Evolutionary conservation across 179 eudicot species (phyloP), one percentile per base, ranked within the genome.

Genomic region (Beta corolliflora): DNA sequence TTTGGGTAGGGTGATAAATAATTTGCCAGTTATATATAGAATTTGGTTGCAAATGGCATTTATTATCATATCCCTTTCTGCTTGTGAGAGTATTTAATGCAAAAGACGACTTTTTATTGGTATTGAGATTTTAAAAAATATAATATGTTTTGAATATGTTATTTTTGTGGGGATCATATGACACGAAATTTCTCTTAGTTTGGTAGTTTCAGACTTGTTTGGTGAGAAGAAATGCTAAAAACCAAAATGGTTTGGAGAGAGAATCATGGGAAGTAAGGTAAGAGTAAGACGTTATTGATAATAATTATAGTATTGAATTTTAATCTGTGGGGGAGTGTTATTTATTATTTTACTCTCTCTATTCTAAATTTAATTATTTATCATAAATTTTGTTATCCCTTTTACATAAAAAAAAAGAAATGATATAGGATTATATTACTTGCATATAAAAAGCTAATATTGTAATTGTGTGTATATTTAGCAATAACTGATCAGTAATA

Each of bases 21-120:
- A 0, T 60, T 50, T 78, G 84, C 60, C 82, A 70, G 87, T 84
- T 81, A 84, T 78, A 81, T 84, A 81, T 78, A 75, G 82, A 81
- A 84, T 81, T 81, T 84, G 87, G 86, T 81, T 65, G 81, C 36
- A 77, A 65, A 23, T 23, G 45, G 44, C 67, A 84, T 84, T 84
- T 73, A 84, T 67, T 84, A 76, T 23, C n/a, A 73, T 81, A 73
- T 84, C 79, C 73, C 45, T n/a, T 70, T 48, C 76, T 31, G 65
- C 87, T 78, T 84, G 82, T 81, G 84, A 73, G 58, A 73, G 69
- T 19, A 45, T 48, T 80, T 23, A 80, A 71, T 80, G 82, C 77
- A 21, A 16, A 45, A 63, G 58, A 45, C 69, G 10, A 71, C 71
- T 46, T 79, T 73, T 25, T 11, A 73, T 80, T 73, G 65, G 73